Evolutionary conservation across 352 stramenopile species (phyloP).

Genomic region (Elongisporangium undulatum): DNA sequence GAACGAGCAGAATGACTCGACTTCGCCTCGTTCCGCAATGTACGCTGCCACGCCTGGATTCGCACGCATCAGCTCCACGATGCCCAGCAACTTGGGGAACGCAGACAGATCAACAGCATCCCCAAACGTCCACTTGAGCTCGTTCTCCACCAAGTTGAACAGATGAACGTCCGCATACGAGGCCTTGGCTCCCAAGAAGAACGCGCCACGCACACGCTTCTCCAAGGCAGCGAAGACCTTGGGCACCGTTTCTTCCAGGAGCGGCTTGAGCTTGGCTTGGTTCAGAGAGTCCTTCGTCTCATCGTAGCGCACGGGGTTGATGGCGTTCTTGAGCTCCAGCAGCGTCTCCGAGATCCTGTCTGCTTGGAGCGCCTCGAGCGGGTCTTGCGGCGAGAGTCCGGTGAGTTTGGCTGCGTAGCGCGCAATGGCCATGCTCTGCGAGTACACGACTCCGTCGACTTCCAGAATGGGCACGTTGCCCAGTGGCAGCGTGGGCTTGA

Average conservation of each 20-base stretch:
- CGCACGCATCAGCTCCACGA: constrained; percentile 30
- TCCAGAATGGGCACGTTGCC: constrained; percentile 34
- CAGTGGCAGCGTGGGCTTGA: constrained; percentile 35
- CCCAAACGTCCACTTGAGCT: constrained; percentile 16
- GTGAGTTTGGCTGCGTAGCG: constrained; percentile 38
- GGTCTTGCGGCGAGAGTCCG: constrained; percentile 23
- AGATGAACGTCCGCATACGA: constrained; percentile 38
- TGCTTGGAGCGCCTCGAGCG: constrained; percentile 17
- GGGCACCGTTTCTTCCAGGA: constrained; percentile 33
- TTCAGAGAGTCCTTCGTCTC: constrained; percentile 31
- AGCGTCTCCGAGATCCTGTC: constrained; percentile 27
- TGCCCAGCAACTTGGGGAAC: constrained; percentile 39
- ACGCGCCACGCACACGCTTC: constrained; percentile 38
- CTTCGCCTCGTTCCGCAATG: no score
- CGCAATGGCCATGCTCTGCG: no score
- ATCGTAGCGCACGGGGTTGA: constrained; percentile 19
- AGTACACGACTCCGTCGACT: constrained; percentile 28
- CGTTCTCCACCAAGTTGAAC: constrained; percentile 39
- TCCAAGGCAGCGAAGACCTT: constrained; percentile 33
- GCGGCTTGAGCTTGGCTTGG: constrained; percentile 30
- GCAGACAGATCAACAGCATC: constrained; percentile 19
- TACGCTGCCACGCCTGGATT: constrained; percentile 39
- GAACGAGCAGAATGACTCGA: no score
- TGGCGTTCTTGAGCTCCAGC: constrained; percentile 7
- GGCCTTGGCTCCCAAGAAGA: constrained; percentile 40